Conservation (phyloP, 1,139 yeast species). For the Geotrichum citri-aurantii region DNA sequence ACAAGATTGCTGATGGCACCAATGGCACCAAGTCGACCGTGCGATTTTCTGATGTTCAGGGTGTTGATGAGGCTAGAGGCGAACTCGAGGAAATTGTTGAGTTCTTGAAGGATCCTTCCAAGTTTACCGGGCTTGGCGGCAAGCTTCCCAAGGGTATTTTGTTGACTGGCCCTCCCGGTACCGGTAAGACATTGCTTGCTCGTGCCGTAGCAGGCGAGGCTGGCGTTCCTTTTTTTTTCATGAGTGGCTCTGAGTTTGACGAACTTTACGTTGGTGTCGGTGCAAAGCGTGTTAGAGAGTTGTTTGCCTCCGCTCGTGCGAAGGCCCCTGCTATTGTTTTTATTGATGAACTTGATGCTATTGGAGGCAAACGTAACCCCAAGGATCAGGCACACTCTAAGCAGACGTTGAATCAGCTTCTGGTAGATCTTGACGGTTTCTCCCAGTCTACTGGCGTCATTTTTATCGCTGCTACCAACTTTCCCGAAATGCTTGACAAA, state of each 20-base stretch:
- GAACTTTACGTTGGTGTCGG: constrained; percentile 98
- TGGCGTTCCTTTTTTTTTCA: constrained; percentile 95
- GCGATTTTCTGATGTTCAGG: constrained; percentile 87
- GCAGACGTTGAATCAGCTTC: constrained; percentile 90
- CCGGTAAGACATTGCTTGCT: constrained; percentile 95
- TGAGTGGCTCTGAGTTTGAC: constrained; percentile 98
- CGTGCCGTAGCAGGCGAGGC: constrained; percentile 99
- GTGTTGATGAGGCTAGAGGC: constrained; percentile 97
- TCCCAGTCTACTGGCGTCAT: constrained; percentile 90
- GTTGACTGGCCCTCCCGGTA: constrained; percentile 98
- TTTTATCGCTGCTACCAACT: constrained; percentile 96
- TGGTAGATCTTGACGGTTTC: constrained; percentile 95
- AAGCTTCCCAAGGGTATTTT: constrained; percentile 95
- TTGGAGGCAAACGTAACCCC: constrained; percentile 96
- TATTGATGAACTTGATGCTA: constrained; percentile 95
- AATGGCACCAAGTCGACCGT: constrained; percentile 83
- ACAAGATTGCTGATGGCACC: constrained; percentile 32
- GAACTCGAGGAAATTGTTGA: constrained; percentile 96
- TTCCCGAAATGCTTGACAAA: constrained; percentile 93
- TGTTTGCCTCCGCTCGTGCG: constrained; percentile 87
- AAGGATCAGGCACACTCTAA: constrained; percentile 97
- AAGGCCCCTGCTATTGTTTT: constrained; percentile 96
- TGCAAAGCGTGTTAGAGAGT: constrained; percentile 93
- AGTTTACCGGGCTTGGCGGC: constrained; percentile 95
- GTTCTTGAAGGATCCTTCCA: constrained; percentile 90